Percentiles rank a stretch among this genome's conserved stretches.
Conservation (phyloP, 1,284 basidiomycete species). For the Fomitopsis pinicola region DNA sequence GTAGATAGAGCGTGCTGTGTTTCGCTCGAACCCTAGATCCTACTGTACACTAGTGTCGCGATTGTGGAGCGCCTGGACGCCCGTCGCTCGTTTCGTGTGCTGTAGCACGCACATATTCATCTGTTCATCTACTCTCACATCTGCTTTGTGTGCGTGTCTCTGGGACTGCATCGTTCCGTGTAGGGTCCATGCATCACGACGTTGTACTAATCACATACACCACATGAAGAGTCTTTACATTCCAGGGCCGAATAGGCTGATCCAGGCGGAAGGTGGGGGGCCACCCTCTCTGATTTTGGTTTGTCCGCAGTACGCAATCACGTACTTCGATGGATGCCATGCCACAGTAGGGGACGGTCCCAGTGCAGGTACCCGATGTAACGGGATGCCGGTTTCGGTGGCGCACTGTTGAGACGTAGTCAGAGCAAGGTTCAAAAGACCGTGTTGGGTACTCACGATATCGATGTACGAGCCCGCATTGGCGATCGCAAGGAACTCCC, state of each 20-base stretch:
- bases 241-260: conserved; percentile 66
- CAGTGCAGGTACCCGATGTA: conserved; percentile 65
- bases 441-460: conserved; percentile 35
- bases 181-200: neutral
- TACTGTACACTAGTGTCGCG: conserved; percentile 1
- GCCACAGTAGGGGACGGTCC: conserved; percentile 64
- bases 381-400: conserved; percentile 63
- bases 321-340: conserved; percentile 77
- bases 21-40: neutral
- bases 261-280: conserved; percentile 55
- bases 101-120: neutral
- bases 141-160: neutral
- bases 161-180: neutral
- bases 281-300: conserved; percentile 57
- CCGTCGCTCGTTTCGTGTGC: conserved; percentile 3
- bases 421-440: neutral
- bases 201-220: neutral
- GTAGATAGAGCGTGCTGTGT: conserved; percentile 2
- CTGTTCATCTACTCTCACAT: neutral
- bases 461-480: conserved; percentile 71
- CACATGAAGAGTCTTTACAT: conserved; percentile 20
- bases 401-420: conserved; percentile 46
- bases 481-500: conserved; percentile 74
- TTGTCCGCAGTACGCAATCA: conserved; percentile 75
- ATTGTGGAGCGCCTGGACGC: conserved; percentile 4